phyloP scores from a whole-genome alignment of 768 basidiomycete species.

The Boletus tylopilopsis region DNA sequence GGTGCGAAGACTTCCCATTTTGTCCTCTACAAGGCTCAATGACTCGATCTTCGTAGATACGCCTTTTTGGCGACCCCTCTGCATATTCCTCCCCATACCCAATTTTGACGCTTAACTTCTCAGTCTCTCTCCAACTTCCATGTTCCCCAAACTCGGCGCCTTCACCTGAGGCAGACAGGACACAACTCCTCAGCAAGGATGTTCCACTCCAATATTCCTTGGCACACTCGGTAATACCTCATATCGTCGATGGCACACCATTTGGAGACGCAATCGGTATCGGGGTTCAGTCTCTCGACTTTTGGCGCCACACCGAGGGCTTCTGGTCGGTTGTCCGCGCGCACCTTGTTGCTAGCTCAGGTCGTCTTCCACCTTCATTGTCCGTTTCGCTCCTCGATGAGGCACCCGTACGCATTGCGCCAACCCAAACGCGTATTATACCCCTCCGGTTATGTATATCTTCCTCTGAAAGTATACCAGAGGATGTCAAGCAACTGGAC shows the following conservation, averaged over 20 bases:
- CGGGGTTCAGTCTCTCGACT: conserved; percentile 47
- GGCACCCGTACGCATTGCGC: conserved; percentile 41
- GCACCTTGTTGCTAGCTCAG: not conserved
- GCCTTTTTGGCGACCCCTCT: conserved; percentile 77
- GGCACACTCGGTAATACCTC: conserved; percentile 54
- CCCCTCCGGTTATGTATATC: conserved; percentile 49
- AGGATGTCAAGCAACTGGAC: conserved; percentile 32
- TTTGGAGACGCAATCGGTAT: conserved; percentile 72
- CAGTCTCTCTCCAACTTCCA: conserved; percentile 39
- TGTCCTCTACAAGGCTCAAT: not conserved
- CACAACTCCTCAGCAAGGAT: not conserved
- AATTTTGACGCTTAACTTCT: conserved; percentile 51
- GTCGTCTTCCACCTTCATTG: conserved; percentile 13
- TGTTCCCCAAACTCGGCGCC: not conserved
- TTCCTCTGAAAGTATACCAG: conserved; percentile 27
- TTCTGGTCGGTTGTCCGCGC: conserved; percentile 52
- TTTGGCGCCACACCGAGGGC: conserved; percentile 16
- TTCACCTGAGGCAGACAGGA: not conserved
- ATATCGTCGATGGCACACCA: conserved; percentile 72
- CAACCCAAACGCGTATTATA: conserved; percentile 59
- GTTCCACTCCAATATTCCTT: conserved; percentile 38
- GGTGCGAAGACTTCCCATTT: conserved; percentile 32
- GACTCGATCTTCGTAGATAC: conserved; percentile 47
- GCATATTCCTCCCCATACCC: conserved; percentile 42
- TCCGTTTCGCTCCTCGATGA: conserved; percentile 14